phyloP scores from a whole-genome alignment of 202 grass and related monocot genomes.

The Eragrostis tef region DNA sequence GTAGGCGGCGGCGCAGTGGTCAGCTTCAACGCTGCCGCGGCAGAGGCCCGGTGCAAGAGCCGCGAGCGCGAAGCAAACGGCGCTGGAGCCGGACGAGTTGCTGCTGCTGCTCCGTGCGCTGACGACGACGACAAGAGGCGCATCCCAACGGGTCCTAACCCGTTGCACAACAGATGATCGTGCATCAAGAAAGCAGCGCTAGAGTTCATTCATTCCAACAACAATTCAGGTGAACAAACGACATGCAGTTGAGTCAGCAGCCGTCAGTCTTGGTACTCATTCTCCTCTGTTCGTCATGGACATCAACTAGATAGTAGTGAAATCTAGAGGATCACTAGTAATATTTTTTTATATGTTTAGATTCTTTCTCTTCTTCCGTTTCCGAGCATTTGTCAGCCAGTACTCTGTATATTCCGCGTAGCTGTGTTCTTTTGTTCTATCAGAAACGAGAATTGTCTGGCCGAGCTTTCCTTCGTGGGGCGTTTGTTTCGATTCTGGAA shows the following conservation, averaged over 20 bases:
- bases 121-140: constrained; percentile 60
- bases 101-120: constrained; percentile 11
- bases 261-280: neutral
- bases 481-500: constrained; percentile 49
- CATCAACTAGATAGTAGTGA: constrained; percentile 9
- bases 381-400: constrained; percentile 42
- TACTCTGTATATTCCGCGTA: constrained; percentile 44
- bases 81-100: neutral
- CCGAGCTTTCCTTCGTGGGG: neutral
- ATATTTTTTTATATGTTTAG: constrained; percentile 11
- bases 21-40: constrained; percentile 21
- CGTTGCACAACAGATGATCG: constrained; percentile 71
- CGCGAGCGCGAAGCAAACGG: neutral
- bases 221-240: neutral
- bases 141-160: constrained; percentile 74
- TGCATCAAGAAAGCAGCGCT: neutral
- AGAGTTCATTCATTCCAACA: neutral
- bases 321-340: neutral
- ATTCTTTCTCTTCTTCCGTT: neutral
- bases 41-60: constrained; percentile 17
- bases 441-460: constrained; percentile 42
- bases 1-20: neutral
- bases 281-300: constrained; percentile 21
- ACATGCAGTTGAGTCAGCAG: neutral
- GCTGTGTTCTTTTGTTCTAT: constrained; percentile 45